These are phyloP conservation scores for Arabidopsis suecica DNA, from an alignment of 345 rosid genomes.

Conservation along the genomic window DNA sequence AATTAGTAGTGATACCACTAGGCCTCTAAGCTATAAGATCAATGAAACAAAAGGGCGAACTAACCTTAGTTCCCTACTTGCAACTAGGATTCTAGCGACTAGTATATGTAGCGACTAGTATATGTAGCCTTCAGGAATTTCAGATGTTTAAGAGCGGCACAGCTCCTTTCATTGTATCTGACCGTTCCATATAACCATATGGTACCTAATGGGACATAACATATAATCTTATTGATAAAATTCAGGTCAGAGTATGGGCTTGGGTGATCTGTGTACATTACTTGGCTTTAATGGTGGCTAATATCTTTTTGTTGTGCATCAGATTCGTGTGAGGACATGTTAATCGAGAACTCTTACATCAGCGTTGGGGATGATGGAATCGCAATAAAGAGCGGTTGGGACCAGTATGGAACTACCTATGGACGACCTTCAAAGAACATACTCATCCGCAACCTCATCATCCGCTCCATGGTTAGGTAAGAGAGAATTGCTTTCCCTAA, in stretches of 20 bases:
- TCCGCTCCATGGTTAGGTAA: slow-evolving; percentile 93
- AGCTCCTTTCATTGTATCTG: not conserved
- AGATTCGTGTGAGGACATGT: slow-evolving; percentile 92
- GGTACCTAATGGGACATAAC: not conserved
- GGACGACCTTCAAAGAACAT: slow-evolving; percentile 77
- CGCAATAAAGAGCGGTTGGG: slow-evolving; percentile 97
- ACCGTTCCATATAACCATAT: not conserved
- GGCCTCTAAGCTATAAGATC: slow-evolving; percentile 6
- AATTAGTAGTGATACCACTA: not conserved
- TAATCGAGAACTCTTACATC: slow-evolving; percentile 85
- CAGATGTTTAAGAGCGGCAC: not conserved
- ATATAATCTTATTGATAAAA: not conserved
- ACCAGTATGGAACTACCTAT: slow-evolving; percentile 87
- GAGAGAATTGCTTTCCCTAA: slow-evolving; percentile 30
- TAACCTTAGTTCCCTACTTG: not conserved
- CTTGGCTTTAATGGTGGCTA: slow-evolving; percentile 16
- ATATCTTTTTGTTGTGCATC: slow-evolving; percentile 28
- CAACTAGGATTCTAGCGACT: not conserved
- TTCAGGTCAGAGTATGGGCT: not conserved
- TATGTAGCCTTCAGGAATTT: not conserved
- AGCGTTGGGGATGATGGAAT: slow-evolving; percentile 92
- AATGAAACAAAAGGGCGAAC: not conserved
- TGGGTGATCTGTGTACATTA: not conserved
- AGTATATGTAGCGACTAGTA: not conserved
- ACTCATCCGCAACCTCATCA: slow-evolving; percentile 74